These are phyloP conservation scores for Cantharellus cinnabarinus DNA, from an alignment of 768 basidiomycete species.

Conservation along the genomic window DNA sequence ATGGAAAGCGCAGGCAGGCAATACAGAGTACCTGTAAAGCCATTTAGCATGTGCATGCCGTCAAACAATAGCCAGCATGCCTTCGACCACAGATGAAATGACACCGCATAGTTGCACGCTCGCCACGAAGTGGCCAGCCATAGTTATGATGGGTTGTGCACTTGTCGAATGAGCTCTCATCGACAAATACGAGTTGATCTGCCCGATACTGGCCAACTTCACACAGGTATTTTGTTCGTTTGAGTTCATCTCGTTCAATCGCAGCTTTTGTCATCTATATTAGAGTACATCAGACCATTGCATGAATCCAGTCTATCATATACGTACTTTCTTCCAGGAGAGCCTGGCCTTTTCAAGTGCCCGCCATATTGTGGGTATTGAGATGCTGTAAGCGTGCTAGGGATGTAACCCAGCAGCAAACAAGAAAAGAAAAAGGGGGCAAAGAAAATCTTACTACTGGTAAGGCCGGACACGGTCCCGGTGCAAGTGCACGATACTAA, in stretches of 20 bases:
- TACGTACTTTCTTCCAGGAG: background rate
- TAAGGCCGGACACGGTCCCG: too few relatives aligned
- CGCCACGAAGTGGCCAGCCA: background rate
- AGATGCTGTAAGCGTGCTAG: too few relatives aligned
- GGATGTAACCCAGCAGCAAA: too few relatives aligned
- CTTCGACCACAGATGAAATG: background rate
- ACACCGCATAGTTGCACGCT: background rate
- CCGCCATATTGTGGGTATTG: background rate
- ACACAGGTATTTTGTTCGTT: background rate
- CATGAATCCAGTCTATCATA: background rate
- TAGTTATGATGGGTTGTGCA: background rate
- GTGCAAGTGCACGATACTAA: too few relatives aligned
- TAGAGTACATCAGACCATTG: background rate
- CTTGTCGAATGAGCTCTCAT: slow-evolving; percentile 3
- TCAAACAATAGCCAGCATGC: background rate
- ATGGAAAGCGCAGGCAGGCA: too few relatives aligned
- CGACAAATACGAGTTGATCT: slow-evolving; percentile 5
- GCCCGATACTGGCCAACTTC: background rate
- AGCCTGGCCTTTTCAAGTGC: background rate
- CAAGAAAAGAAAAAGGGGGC: too few relatives aligned
- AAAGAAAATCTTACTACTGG: too few relatives aligned
- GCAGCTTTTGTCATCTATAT: background rate
- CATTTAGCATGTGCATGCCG: background rate
- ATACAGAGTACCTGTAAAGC: too few relatives aligned
- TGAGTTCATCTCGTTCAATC: background rate